A percentile compares a stretch with the other conserved stretches of the same genome.
phyloP scores from a whole-genome alignment of 2,329 filamentous ascomycete species.

The Trichoderma citrinoviride region DNA sequence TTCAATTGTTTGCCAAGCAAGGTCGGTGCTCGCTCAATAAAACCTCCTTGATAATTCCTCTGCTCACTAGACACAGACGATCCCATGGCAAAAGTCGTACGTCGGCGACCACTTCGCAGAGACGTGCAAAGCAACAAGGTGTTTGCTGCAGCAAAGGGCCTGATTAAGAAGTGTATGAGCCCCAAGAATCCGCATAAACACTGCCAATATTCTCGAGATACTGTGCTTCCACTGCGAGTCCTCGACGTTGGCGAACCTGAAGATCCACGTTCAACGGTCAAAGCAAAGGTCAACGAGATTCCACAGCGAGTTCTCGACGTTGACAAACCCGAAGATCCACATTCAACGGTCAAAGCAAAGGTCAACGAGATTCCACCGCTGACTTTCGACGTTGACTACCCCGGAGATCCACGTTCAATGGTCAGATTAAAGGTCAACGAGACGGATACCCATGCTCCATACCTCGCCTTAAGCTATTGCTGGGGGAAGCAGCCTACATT shows the following conservation, averaged over 20 bases:
- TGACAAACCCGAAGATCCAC: neutral
- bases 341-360: neutral
- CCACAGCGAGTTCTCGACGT: neutral
- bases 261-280: neutral
- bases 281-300: neutral
- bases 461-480: neutral
- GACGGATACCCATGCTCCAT: neutral
- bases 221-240: neutral
- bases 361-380: neutral
- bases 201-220: slow-evolving; percentile 8
- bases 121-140: neutral
- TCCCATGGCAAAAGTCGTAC: neutral
- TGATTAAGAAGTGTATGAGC: neutral
- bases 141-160: neutral
- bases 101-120: neutral
- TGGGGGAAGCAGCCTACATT: neutral
- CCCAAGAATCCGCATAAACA: neutral
- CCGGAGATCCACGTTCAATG: neutral
- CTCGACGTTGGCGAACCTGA: neutral
- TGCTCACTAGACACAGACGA: neutral
- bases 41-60: neutral
- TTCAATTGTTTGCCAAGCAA: neutral
- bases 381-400: neutral
- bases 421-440: neutral
- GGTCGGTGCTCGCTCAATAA: neutral